Percentiles rank a stretch among this genome's conserved stretches.
These are phyloP conservation scores for Fusarium multiceps DNA, from an alignment of 2,329 filamentous ascomycete genomes.

Conservation along the genomic window DNA sequence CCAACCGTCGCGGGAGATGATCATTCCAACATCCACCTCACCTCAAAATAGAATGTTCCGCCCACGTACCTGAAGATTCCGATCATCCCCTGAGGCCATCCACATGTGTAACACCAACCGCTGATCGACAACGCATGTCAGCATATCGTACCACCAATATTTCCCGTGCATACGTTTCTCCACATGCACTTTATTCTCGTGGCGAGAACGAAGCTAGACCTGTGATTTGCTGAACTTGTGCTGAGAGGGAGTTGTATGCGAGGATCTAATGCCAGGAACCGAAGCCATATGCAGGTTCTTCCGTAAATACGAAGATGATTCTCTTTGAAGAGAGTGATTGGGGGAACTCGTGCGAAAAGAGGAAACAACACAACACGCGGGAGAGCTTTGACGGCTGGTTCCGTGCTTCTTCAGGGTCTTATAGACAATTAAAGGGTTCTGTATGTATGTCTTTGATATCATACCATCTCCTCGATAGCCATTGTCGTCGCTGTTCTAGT, in stretches of 20 bases:
- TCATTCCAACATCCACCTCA: not conserved
- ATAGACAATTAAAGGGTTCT: too few species aligned
- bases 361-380: not conserved
- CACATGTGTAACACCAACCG: slow-evolving; percentile 5
- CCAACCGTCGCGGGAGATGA: not conserved
- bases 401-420: not conserved
- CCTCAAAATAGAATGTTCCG: not conserved
- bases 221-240: not conserved
- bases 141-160: not conserved
- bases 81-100: slow-evolving; percentile 18
- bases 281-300: not conserved
- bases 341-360: not conserved
- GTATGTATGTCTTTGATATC: not conserved
- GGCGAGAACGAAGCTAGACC: not conserved
- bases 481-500: not conserved
- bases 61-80: not conserved
- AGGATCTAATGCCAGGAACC: slow-evolving; percentile 26
- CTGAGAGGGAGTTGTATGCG: not conserved
- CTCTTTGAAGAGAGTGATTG: accelerated
- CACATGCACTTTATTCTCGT: slow-evolving; percentile 6
- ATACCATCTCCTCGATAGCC: accelerated
- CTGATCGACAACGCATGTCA: slow-evolving; percentile 4
- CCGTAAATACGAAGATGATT: not conserved
- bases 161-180: not conserved
- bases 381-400: accelerated